A percentile compares a stretch with the other conserved stretches of the same genome.
phyloP scores from a whole-genome alignment of 805 yeast species.

The Candida chauliodis region DNA sequence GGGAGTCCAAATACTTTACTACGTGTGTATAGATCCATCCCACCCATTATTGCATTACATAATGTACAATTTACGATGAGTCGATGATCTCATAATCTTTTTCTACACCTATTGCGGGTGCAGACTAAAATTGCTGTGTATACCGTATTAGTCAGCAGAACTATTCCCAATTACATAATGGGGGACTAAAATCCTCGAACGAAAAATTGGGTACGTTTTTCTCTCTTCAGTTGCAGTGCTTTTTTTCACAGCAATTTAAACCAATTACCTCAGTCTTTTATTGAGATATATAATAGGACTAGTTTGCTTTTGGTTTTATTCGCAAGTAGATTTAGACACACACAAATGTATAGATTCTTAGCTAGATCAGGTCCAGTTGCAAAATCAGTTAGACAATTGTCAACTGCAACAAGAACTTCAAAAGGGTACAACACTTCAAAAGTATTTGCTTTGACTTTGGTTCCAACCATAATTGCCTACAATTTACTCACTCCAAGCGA shows the following conservation, averaged over 20 bases:
- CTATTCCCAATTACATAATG: neutral
- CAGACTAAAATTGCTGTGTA: no score
- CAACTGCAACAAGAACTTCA: neutral
- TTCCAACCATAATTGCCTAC: slow-evolving; percentile 8
- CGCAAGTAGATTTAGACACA: no score
- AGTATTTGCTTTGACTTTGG: slow-evolving; percentile 3
- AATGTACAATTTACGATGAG: no score
- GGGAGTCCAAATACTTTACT: no score
- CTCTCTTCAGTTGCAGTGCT: neutral
- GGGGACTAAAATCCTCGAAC: neutral
- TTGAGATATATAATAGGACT: no score
- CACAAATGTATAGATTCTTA: slow-evolving; percentile 20
- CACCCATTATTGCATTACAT: no score
- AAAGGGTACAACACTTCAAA: neutral
- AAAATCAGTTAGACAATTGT: slow-evolving; percentile 8
- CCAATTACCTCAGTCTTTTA: no score
- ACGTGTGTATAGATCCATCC: no score
- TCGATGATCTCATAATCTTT: no score
- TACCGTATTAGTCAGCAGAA: no score
- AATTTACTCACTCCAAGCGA: neutral
- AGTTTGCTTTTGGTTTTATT: no score
- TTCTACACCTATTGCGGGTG: no score
- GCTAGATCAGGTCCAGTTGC: slow-evolving; percentile 13
- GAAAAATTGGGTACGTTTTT: neutral
- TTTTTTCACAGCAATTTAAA: neutral